Evolutionary conservation across 2,329 filamentous ascomycete species (phyloP).

Genomic region (Pestalotiopsis sp.): DNA sequence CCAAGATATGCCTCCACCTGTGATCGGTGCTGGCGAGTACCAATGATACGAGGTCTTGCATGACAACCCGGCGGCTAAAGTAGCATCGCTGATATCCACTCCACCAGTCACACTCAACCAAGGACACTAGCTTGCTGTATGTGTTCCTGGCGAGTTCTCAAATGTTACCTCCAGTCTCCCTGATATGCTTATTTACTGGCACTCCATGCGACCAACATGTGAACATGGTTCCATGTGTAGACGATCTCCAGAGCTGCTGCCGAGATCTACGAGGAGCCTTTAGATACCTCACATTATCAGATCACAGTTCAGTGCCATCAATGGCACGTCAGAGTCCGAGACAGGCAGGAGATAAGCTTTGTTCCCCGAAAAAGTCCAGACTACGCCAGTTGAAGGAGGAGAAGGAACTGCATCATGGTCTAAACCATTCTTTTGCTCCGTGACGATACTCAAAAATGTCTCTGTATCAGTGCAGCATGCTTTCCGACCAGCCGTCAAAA

Average conservation of each 20-base stretch:
- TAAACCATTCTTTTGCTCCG: too few species aligned
- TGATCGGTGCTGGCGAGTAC: neutral
- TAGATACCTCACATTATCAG: too few species aligned
- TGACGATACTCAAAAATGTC: too few species aligned
- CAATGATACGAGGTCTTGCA: neutral
- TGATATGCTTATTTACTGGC: neutral
- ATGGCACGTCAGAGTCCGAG: neutral
- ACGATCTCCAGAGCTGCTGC: neutral
- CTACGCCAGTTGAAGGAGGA: too few species aligned
- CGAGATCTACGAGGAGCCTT: neutral
- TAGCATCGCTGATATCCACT: neutral
- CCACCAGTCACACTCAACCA: neutral
- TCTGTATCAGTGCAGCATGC: too few species aligned
- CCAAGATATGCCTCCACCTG: neutral
- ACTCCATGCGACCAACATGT: neutral
- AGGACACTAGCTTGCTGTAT: neutral
- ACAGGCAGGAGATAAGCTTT: too few species aligned
- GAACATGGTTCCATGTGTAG: neutral
- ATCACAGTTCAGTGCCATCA: neutral
- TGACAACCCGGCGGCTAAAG: neutral
- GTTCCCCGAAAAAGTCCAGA: too few species aligned
- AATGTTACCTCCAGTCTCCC: neutral
- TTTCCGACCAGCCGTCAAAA: too few species aligned
- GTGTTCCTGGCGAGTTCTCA: neutral
- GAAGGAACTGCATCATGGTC: too few species aligned